Evolutionary conservation across 768 basidiomycete species (phyloP).

Genomic region (Coprinellus micaceus): DNA sequence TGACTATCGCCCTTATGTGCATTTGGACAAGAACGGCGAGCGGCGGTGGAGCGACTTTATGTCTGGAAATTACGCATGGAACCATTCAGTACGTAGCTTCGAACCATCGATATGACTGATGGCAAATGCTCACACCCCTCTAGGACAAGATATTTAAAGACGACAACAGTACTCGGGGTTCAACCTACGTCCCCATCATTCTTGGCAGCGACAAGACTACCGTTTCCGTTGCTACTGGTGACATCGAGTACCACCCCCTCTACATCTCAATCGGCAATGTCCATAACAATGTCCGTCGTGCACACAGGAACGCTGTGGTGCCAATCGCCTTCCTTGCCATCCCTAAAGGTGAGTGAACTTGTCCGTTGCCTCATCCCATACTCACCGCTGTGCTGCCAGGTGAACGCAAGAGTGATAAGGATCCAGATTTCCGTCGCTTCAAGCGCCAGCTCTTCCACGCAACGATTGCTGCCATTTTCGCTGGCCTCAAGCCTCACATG

Average conservation of each 20-base stretch:
- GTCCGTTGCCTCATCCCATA: not conserved
- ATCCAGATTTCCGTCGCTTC: slow-evolving; percentile 19
- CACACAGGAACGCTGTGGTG: slow-evolving; percentile 27
- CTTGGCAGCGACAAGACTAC: slow-evolving; percentile 37
- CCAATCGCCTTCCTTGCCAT: slow-evolving; percentile 29
- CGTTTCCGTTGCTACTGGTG: slow-evolving; percentile 32
- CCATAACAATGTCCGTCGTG: slow-evolving; percentile 28
- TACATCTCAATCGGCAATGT: slow-evolving; percentile 32
- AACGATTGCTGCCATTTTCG: slow-evolving; percentile 2
- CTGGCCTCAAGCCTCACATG: not conserved
- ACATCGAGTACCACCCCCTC: slow-evolving; percentile 34
- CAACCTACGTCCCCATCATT: slow-evolving; percentile 30
- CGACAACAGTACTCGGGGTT: slow-evolving; percentile 21
- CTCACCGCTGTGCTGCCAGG: not conserved
- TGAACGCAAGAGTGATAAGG: slow-evolving; percentile 7
- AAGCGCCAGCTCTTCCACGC: slow-evolving; percentile 5
- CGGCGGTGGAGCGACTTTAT: slow-evolving; percentile 30
- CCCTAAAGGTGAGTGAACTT: slow-evolving; percentile 16
- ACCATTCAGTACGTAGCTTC: slow-evolving; percentile 28
- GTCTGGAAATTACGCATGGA: slow-evolving; percentile 37
- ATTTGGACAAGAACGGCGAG: slow-evolving; percentile 19
- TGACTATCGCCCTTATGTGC: slow-evolving; percentile 27
- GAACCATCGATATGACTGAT: no score
- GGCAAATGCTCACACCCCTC: no score
- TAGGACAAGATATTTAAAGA: slow-evolving; percentile 25